These are phyloP conservation scores for Taiozyma onychis DNA, from an alignment of 1,139 yeast species.

Conservation along the genomic window DNA sequence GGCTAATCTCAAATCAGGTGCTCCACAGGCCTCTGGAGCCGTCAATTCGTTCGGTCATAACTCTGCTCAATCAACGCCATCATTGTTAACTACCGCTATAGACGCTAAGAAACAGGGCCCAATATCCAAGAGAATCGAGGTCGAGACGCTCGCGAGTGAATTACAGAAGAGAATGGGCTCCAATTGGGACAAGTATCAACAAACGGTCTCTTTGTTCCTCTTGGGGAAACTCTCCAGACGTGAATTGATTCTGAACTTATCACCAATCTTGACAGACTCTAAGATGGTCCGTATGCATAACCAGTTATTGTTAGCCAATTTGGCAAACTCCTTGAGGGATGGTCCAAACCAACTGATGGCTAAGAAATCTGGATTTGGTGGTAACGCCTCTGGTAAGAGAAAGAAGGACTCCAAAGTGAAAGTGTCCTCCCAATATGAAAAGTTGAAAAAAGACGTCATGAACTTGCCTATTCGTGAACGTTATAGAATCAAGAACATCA, in stretches of 20 bases:
- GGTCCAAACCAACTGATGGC: conserved; percentile 41
- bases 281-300: conserved; percentile 62
- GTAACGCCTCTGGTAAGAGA: conserved; percentile 45
- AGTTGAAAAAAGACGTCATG: conserved; percentile 80
- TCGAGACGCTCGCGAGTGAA: conserved; percentile 67
- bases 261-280: conserved; percentile 45
- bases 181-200: conserved; percentile 85
- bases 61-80: neutral
- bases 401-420: conserved; percentile 44
- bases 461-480: conserved; percentile 83
- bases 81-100: conserved; percentile 18
- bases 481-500: conserved; percentile 74
- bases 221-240: conserved; percentile 73
- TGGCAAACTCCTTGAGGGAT: conserved; percentile 80
- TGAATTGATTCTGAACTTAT: conserved; percentile 59
- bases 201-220: conserved; percentile 66
- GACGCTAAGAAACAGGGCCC: conserved; percentile 4
- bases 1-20: neutral
- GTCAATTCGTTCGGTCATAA: neutral
- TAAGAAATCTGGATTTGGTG: conserved; percentile 50
- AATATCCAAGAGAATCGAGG: conserved; percentile 51
- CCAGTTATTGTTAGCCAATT: conserved; percentile 69
- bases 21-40: neutral
- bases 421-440: conserved; percentile 58
- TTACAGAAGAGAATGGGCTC: conserved; percentile 67